Conservation (phyloP, 1,284 basidiomycete species). For the Coniferiporia weirii region DNA sequence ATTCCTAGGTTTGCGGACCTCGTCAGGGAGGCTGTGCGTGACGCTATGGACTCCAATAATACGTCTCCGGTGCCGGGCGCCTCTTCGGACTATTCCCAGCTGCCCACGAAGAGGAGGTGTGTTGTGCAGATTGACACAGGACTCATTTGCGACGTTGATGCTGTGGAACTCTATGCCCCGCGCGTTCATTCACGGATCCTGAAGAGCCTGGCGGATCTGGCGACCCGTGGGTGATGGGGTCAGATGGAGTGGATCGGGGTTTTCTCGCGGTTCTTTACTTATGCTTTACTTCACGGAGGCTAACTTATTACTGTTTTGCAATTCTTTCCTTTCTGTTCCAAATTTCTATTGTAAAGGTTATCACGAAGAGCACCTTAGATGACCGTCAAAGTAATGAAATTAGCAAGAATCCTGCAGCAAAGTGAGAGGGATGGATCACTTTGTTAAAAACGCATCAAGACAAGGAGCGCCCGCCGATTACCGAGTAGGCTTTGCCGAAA, state of each 20-base stretch:
- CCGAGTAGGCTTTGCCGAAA: no score
- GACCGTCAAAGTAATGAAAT: no score
- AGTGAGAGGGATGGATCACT: no score
- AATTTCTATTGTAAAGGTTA: no score
- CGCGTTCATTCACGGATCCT: conserved; percentile 8
- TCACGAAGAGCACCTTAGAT: no score
- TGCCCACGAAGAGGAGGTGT: conserved; percentile 32
- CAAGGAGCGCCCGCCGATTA: no score
- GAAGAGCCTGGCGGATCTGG: neutral
- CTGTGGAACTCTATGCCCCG: conserved; percentile 29
- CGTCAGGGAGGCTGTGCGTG: conserved; percentile 31
- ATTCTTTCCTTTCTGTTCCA: neutral
- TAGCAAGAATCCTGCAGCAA: no score
- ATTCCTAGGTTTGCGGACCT: conserved; percentile 57
- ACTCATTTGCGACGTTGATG: conserved; percentile 49
- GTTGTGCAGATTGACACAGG: conserved; percentile 58
- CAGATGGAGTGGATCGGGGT: neutral
- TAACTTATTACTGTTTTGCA: conserved; percentile 10
- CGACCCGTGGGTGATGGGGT: neutral
- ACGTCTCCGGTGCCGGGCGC: conserved; percentile 12
- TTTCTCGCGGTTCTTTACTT: neutral
- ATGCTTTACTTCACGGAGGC: conserved; percentile 7
- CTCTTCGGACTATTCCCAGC: conserved; percentile 24
- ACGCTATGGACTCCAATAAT: conserved; percentile 26
- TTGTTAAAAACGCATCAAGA: no score